Base-by-base conservation (phyloP, 176 grass and related monocot species). In the Aegilops speltoides region DNA sequence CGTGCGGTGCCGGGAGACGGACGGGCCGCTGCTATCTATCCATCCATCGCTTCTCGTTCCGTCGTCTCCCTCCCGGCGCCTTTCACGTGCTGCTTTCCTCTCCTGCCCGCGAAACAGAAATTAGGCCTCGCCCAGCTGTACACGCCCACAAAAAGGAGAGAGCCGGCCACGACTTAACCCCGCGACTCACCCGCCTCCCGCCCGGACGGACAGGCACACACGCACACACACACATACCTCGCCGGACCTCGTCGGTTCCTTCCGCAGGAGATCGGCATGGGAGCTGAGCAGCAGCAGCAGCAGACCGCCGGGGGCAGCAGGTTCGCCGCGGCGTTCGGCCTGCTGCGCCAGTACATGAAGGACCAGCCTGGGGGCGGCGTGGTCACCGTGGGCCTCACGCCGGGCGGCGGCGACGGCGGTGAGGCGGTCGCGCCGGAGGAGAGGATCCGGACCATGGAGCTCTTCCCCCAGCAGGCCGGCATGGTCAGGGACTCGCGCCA, bases 291-390 rank as follows among this genome's bases (percentile, higher is more conserved):
- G 43, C 52, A 10, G 23, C 60, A 68, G 23, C 16, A 28, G 70
- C 40, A 94, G 86, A 2, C 64, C 25, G 71, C 19, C 28, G 76
- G 23, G 11, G n/a, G 82, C 40, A 81, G 84, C 76, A 94, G 86
- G 73, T 97, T 97, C 40, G 90, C 95, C 10, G 82, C 86, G 57
- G 79, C 95, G 40, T 97, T 84, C 45, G 81, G 86, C 66, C 84
- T 88, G 33, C 92, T 94, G 10, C 73, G 92, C 40, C 90, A 94
- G 88, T 97, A 88, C 84, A 84, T 97, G 83, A 94, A 79, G 88
- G 87, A 81, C 48, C 82, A 82, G 68, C 70, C 83, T 15, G 82
- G 83, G 22, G 79, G 82, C 10, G 71, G 33, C 33, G 2, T 64
- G 62, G 5, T 68, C 7, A 73, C 88, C 43, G 84, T 90, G 90